Conservation (phyloP, 805 yeast genomes). For the Martiniozyma abietophila region DNA sequence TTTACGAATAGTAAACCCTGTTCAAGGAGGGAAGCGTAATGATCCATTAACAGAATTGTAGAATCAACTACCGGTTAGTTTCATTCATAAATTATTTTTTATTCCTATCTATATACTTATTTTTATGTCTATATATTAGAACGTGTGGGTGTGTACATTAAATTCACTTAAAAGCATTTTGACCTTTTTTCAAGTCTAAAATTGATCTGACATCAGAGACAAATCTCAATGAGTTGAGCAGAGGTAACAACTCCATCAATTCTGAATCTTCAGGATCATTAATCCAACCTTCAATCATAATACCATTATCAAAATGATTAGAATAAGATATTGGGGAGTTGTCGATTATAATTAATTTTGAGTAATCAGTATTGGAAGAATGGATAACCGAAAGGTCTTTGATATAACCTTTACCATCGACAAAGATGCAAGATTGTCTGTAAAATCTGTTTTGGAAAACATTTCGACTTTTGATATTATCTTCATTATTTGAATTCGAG, state of each 20-base stretch:
- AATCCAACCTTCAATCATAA: conserved; percentile 95
- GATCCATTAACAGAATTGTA: too few species aligned
- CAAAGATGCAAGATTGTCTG: conserved; percentile 67
- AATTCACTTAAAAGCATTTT: conserved; percentile 38
- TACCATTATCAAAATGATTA: conserved; percentile 77
- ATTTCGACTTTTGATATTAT: too few species aligned
- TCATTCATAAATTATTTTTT: too few species aligned
- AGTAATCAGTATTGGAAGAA: too few species aligned
- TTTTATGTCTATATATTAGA: too few species aligned
- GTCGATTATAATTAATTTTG: conserved; percentile 71
- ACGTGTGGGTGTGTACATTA: too few species aligned
- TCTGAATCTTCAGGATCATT: conserved; percentile 90
- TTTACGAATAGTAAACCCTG: too few species aligned
- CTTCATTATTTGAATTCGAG: too few species aligned
- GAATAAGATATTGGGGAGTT: conserved; percentile 90
- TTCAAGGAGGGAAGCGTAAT: too few species aligned
- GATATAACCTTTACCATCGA: conserved; percentile 79
- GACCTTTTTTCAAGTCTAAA: conserved; percentile 68
- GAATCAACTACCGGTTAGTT: too few species aligned
- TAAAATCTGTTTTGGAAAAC: conserved; percentile 54
- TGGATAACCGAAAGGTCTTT: conserved; percentile 56
- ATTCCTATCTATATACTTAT: too few species aligned
- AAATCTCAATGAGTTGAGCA: conserved; percentile 64
- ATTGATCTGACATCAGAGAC: conserved; percentile 80
- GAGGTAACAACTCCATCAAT: conserved; percentile 70